Base-by-base conservation (phyloP, 78 protist species). In the Speleostelium caveatum region DNA sequence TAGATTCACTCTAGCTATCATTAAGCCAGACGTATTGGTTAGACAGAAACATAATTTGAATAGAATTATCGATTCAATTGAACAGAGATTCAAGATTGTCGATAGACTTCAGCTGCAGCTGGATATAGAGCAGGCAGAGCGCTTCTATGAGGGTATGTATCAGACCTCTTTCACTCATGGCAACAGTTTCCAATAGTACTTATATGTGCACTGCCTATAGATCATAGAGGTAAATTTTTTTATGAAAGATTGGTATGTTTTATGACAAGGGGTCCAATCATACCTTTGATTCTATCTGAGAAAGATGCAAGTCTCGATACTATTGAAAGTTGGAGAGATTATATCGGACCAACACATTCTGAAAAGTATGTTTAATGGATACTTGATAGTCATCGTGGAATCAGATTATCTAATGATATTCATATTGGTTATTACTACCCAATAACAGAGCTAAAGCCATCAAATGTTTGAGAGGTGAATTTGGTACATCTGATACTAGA, bases 151-250 rank as follows among this genome's bases (percentile, higher is more conserved):
- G 35, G n/a, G n/a, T n/a, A n/a, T 56, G 76, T 71, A 71, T 16
- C 32, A 39, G 4, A 67, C 7, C 7, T 63, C 7, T 30, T 35
- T 32, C 4, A 10, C 4, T 63, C 6, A 63, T 5, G 32, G 17
- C 24, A 32, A n/a, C 71, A 32, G 12, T 32, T 16, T 16, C 33
- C 32, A 63, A 19, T 63, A 7, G 10, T n/a, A 36, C 3, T 3
- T 5, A 19, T 6, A n/a, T 63, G 24, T 22, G 33, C 14, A 63
- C 3, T 63, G 6, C 7, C 8, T 7, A 7, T 7, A 71, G 90
- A 83, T 69, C 90, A 83, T n/a, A 83, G 90, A 83, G 90, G 78
- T 16, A 83, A 69, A 32, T 83, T 83, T 24, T 83, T 83, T n/a
- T 83, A 59, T 83, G 90, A 83, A 83, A n/a, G 90, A 32, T 83